These are phyloP conservation scores for Phaeotremella skinneri DNA, from an alignment of 768 basidiomycete species.

Conservation along the genomic window DNA sequence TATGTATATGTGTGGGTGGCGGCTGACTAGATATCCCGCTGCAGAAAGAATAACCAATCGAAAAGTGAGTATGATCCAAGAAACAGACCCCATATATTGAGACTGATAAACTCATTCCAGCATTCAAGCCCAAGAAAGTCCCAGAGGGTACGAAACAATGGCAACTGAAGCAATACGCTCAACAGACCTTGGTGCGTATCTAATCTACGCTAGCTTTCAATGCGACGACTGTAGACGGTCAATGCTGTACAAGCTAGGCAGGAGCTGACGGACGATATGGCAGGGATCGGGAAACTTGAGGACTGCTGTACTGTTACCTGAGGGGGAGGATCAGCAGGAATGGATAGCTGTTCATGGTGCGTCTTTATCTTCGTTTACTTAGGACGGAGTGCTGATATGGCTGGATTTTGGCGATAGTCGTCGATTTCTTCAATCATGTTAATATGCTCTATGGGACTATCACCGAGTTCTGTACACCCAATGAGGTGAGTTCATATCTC, in stretches of 20 bases:
- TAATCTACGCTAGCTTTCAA: conserved; percentile 14
- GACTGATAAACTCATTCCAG: conserved; percentile 13
- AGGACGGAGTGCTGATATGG: not conserved
- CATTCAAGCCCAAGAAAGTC: conserved; percentile 93
- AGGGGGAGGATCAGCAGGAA: conserved; percentile 94
- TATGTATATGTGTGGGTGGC: not conserved
- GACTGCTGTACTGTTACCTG: conserved; percentile 86
- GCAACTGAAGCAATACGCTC: conserved; percentile 81
- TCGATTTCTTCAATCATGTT: conserved; percentile 99
- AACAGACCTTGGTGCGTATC: conserved; percentile 49
- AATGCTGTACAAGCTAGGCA: not conserved
- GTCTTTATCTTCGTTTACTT: conserved; percentile 33
- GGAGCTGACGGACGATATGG: conserved; percentile 19
- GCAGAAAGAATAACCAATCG: conserved; percentile 37
- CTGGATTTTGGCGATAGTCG: conserved; percentile 60
- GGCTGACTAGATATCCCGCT: conserved; percentile 8
- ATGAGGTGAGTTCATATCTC: conserved; percentile 63
- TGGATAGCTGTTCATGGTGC: conserved; percentile 99
- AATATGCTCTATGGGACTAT: conserved; percentile 99
- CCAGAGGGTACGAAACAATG: conserved; percentile 97
- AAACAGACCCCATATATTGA: not conserved
- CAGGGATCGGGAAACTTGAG: conserved; percentile 95
- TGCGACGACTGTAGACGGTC: not conserved
- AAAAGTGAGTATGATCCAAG: conserved; percentile 26
- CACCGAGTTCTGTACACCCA: conserved; percentile 93